These are phyloP conservation scores for Macrocybe gigantea DNA, from an alignment of 768 basidiomycete species.

Conservation along the genomic window DNA sequence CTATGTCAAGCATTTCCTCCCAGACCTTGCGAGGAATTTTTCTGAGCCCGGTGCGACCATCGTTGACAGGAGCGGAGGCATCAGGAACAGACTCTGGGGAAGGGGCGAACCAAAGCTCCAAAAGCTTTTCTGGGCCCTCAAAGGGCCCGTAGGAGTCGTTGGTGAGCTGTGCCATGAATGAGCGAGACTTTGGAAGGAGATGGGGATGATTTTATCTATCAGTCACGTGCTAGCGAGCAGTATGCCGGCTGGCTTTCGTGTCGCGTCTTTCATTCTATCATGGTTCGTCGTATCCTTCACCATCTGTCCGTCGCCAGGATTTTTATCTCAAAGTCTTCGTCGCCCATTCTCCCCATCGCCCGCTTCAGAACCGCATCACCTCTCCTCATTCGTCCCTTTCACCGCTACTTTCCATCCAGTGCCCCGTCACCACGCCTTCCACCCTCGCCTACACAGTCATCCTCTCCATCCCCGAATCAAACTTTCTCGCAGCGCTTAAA, in stretches of 20 bases:
- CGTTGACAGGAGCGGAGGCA: conserved; percentile 22
- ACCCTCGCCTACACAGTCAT: conserved; percentile 1
- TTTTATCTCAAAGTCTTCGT: conserved; percentile 35
- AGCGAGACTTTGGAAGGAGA: not conserved
- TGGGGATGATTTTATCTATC: conserved; percentile 36
- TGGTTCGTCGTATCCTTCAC: conserved; percentile 33
- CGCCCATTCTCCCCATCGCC: conserved; percentile 44
- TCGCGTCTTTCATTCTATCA: conserved; percentile 6
- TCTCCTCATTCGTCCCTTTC: conserved; percentile 38
- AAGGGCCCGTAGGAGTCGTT: conserved; percentile 52
- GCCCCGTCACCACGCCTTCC: too few relatives aligned
- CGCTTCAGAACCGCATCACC: conserved; percentile 19
- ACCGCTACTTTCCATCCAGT: conserved; percentile 7
- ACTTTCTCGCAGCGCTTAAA: conserved; percentile 69
- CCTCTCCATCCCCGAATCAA: conserved; percentile 40
- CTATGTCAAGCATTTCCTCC: conserved; percentile 97
- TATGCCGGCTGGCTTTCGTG: too few relatives aligned
- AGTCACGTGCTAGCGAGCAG: conserved; percentile 34
- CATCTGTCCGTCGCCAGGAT: conserved; percentile 43
- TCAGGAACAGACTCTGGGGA: conserved; percentile 55
- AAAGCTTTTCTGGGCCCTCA: conserved; percentile 91
- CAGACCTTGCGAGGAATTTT: conserved; percentile 70
- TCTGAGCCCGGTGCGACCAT: conserved; percentile 65
- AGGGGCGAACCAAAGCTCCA: conserved; percentile 97
- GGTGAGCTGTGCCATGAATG: conserved; percentile 24